Evolutionary conservation across 2,329 filamentous ascomycete genomes (phyloP), one percentile per base, ranked within the genome.

Genomic region (Oidium heveae): DNA sequence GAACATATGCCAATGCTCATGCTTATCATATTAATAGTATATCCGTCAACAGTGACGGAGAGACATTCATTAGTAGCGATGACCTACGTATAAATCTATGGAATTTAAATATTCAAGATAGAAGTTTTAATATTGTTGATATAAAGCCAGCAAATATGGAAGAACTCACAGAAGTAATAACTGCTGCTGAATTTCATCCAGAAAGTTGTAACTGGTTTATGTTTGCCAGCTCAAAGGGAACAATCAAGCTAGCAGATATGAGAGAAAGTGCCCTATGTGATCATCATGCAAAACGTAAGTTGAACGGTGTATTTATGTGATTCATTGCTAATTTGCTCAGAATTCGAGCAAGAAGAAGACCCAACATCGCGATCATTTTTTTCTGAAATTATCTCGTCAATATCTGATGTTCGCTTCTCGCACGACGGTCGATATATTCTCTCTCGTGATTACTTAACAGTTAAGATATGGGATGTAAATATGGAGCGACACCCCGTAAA

Each of bases 141-240:
- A 98, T 98, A 74, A 98, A 98, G 70, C 91, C 91, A 9, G 91
- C 91, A 43, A 98, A 98, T 68, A 98, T 98, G 91, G 91, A 98
- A 70, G 91, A 98, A 72, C 74, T 98, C 60, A 98, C 91, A 0
- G 91, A 98, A 69, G 91, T 98, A 62, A 96, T 98, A 66, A 98
- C 91, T 13, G 91, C 91, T 44, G 91, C 91, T 54, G 91, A 98
- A 66, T 98, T 98, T 65, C 91, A 98, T 66, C 91, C 91, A 6
- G 74, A 82, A 64, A 94, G 88, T 73, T 98, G 91, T 75, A 96
- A 98, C 70, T 94, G 86, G 87, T 96, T 98, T 72, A 98, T 98
- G 89, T 98, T 96, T 68, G 91, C 91, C 62, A 96, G 89, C 69
- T 95, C 88, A 57, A 98, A 98, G 70, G 91, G 91, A 57, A 96